These are phyloP conservation scores for Debaryomyces castellii DNA, from an alignment of 805 yeast genomes.

Conservation along the genomic window DNA sequence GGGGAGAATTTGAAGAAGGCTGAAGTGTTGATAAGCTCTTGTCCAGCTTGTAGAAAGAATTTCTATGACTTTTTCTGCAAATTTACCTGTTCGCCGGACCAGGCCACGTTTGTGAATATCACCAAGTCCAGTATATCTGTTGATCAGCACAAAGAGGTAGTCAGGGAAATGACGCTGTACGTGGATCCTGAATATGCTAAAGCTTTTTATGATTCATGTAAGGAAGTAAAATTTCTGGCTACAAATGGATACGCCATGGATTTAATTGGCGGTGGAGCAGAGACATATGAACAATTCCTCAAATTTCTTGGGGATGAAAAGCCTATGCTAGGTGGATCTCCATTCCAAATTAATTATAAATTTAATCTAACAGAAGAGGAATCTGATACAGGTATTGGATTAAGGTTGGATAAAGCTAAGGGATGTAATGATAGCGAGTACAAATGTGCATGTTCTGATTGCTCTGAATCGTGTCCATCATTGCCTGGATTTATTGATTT, in stretches of 20 bases:
- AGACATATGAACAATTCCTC: slow-evolving; percentile 65
- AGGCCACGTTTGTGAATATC: slow-evolving; percentile 70
- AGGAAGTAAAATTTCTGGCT: slow-evolving; percentile 85
- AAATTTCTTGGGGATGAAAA: slow-evolving; percentile 93
- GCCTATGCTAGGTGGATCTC: slow-evolving; percentile 92
- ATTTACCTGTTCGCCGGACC: slow-evolving; percentile 88
- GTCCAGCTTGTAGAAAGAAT: slow-evolving; percentile 91
- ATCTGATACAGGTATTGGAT: slow-evolving; percentile 13
- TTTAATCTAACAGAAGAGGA: slow-evolving; percentile 35
- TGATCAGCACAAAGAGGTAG: slow-evolving; percentile 55
- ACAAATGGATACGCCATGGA: slow-evolving; percentile 98
- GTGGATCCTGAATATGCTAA: slow-evolving; percentile 62
- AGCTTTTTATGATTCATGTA: slow-evolving; percentile 77
- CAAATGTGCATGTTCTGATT: slow-evolving; percentile 89
- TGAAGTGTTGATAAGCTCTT: slow-evolving; percentile 42
- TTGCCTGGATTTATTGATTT: slow-evolving; percentile 47
- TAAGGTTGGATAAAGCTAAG: slow-evolving; percentile 29
- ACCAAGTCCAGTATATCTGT: slow-evolving; percentile 50
- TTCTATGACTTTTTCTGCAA: slow-evolving; percentile 82
- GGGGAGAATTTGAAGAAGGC: slow-evolving; percentile 48
- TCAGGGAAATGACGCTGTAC: slow-evolving; percentile 66
- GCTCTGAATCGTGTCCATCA: slow-evolving; percentile 75
- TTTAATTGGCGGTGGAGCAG: slow-evolving; percentile 96
- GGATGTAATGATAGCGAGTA: slow-evolving; percentile 66
- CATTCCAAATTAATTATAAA: slow-evolving; percentile 83